These are phyloP conservation scores for Fusarium kyushuense DNA, from an alignment of 2,329 filamentous ascomycete genomes.

Conservation along the genomic window DNA sequence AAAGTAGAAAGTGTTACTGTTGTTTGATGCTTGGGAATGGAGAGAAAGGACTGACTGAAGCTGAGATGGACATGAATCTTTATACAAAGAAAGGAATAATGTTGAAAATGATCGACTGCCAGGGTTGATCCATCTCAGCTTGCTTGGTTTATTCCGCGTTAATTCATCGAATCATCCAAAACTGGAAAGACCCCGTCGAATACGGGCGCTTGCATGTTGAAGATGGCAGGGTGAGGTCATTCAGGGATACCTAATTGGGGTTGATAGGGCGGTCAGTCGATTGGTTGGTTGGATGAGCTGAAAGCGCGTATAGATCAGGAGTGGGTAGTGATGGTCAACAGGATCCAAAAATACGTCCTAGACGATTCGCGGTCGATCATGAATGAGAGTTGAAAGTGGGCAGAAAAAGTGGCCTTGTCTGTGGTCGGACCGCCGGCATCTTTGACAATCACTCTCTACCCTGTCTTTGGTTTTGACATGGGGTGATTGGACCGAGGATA, in stretches of 20 bases:
- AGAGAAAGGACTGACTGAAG: conserved; percentile 4
- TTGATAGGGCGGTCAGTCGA: conserved; percentile 30
- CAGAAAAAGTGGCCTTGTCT: conserved; percentile 8
- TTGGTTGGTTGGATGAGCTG: conserved; percentile 26
- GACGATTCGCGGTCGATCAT: conserved; percentile 28
- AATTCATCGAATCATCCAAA: conserved; percentile 13
- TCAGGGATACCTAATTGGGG: conserved; percentile 9
- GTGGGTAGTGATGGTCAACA: conserved; percentile 2
- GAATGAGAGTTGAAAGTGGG: conserved; percentile 9
- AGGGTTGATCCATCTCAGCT: conserved; percentile 5
- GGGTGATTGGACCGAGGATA: conserved; percentile 1
- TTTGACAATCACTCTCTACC: not conserved
- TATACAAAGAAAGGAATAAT: conserved; percentile 7
- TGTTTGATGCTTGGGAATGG: conserved; percentile 5
- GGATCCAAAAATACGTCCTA: conserved; percentile 25
- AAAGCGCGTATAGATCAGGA: conserved; percentile 14
- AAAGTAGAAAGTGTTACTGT: conserved; percentile 21
- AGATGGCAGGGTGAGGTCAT: conserved; percentile 35
- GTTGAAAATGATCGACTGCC: not conserved
- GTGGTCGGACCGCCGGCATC: not conserved
- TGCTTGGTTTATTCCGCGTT: not conserved
- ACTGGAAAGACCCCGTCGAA: conserved; percentile 20
- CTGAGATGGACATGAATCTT: conserved; percentile 22
- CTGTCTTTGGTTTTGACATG: not conserved
- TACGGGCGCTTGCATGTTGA: conserved; percentile 35